Percentiles rank a stretch among this genome's conserved stretches.
These are phyloP conservation scores for Crithidia expoeki DNA, from an alignment of 208 protist genomes.

Conservation along the genomic window DNA sequence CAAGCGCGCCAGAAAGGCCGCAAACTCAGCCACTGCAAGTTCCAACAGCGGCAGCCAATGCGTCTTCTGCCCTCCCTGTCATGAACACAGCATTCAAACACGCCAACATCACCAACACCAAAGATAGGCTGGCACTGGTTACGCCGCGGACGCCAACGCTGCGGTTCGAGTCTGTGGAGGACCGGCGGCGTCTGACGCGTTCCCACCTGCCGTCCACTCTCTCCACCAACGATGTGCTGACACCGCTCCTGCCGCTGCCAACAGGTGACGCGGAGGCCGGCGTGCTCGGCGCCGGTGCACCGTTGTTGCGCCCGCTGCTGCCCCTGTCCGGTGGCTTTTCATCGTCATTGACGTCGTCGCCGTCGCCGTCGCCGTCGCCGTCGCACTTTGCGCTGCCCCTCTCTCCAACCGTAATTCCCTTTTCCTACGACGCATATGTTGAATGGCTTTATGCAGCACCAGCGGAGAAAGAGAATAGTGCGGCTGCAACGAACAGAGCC, in stretches of 20 bases:
- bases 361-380: neutral
- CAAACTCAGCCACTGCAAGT: too few species aligned
- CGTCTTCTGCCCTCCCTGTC: too few species aligned
- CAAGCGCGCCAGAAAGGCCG: too few species aligned
- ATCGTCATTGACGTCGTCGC: neutral
- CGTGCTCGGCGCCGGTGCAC: slow-evolving; percentile 1
- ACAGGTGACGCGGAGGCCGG: neutral
- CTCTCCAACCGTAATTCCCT: neutral
- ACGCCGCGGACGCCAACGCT: neutral
- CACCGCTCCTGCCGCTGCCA: neutral
- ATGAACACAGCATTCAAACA: too few species aligned
- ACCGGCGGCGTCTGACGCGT: slow-evolving; percentile 13
- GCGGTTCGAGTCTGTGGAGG: slow-evolving; percentile 1
- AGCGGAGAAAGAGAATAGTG: neutral
- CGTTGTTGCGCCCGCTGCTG: slow-evolving; percentile 7
- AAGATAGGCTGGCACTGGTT: neutral
- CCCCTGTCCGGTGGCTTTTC: neutral
- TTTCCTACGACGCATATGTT: slow-evolving; percentile 24
- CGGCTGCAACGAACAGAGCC: neutral
- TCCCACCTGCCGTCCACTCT: neutral
- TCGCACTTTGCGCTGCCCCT: neutral
- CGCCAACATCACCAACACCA: neutral
- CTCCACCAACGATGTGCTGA: neutral
- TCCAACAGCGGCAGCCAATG: too few species aligned
- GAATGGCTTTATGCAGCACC: slow-evolving; percentile 9